Conservation (phyloP, 2,329 filamentous ascomycete genomes). For the Aspergillus aculeatinus region DNA sequence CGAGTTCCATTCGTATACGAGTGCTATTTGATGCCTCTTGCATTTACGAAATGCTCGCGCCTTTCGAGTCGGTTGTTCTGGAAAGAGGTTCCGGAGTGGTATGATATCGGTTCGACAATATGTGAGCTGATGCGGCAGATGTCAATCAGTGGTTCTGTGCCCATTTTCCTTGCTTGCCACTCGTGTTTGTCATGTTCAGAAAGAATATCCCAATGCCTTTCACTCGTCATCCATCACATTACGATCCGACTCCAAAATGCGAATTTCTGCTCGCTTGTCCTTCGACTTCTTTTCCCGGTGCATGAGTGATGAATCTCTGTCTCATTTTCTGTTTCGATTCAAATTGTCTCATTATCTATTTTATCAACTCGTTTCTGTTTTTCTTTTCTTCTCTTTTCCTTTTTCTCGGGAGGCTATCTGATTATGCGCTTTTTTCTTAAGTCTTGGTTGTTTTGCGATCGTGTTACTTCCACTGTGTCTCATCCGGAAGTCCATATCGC, state of each 20-base stretch:
- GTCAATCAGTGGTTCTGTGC: not conserved
- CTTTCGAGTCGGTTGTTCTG: not conserved
- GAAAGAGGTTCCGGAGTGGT: not conserved
- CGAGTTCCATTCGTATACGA: not conserved
- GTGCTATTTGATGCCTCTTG: not conserved
- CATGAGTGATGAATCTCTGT: conserved; percentile 4
- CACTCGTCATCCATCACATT: not conserved
- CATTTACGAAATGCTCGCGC: not conserved
- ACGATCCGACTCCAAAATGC: not conserved
- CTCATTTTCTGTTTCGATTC: not conserved
- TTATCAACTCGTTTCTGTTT: too few species aligned
- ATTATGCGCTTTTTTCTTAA: conserved; percentile 17
- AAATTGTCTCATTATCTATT: conserved; percentile 11
- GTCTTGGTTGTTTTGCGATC: not conserved
- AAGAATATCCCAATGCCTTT: not conserved
- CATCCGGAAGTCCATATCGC: not conserved
- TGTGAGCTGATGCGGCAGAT: not conserved
- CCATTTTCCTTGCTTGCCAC: not conserved
- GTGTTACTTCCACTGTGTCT: not conserved
- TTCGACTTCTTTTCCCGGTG: not conserved
- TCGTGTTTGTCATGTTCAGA: too few species aligned
- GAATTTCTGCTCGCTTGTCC: conserved; percentile 2
- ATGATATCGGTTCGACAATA: not conserved
- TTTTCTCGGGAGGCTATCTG: conserved; percentile 27
- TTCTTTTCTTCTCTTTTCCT: not conserved